Base-by-base conservation (phyloP, 805 yeast genomes). In the Wickerhamiella kurtzmanii region DNA sequence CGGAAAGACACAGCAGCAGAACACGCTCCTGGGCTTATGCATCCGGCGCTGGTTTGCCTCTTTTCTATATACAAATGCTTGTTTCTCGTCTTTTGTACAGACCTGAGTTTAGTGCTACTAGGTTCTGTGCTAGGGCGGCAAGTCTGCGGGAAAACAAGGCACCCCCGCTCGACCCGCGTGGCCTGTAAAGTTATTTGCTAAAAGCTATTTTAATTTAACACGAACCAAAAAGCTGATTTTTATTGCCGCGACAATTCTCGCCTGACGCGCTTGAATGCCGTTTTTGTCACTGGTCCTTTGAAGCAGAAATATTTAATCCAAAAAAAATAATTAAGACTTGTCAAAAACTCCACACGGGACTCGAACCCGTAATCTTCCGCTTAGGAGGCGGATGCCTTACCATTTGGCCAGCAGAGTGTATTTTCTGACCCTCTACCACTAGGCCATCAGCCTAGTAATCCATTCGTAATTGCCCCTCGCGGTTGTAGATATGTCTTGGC, bases 281-380 rank as follows among this genome's bases (percentile, higher is more conserved):
- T n/a, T n/a, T n/a, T n/a, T n/a, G n/a, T n/a, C n/a, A n/a, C n/a
- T n/a, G n/a, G n/a, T n/a, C n/a, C n/a, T n/a, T n/a, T n/a, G n/a
- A n/a, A n/a, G n/a, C n/a, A n/a, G n/a, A n/a, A n/a, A 6, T 25
- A 25, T 6, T 11, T 25, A 15, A 36, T 36, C 19, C 38, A n/a
- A 36, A 36, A 36, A 40, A 40, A 2, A 35, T 1, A n/a, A 4
- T 3, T 8, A 17, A n/a, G 18, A 8, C 19, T 22, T 21, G 16
- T 21, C 42, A 37, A 43, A 35, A 52, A 52, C 51, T 52, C 74
- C 73, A 70, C 73, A 69, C 76, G 77, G 77, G 77, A 73, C 76
- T 73, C 77, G 77, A 73, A 73, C 77, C 76, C 77, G 75, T 75
- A 73, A 70, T 73, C 77, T 73, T 70, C 77, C 74, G 76, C 76